A percentile compares a stretch with the other conserved stretches of the same genome.
Evolutionary conservation across 2,329 filamentous ascomycete species (phyloP).

Genomic region (Fusarium sp.): DNA sequence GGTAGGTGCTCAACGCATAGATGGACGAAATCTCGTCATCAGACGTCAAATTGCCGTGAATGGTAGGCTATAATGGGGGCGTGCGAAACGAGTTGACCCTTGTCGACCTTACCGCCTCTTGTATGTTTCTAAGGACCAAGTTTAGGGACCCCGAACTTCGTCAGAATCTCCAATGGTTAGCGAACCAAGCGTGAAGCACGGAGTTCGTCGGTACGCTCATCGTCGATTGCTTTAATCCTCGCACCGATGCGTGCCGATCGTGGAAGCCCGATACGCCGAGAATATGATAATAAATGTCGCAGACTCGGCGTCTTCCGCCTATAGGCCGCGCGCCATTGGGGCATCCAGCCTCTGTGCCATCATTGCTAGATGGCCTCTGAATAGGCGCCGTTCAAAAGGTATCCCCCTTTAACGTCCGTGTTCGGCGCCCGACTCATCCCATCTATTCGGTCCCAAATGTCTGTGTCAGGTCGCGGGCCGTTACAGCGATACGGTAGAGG

Average conservation of each 20-base stretch:
- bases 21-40: slow-evolving; percentile 12
- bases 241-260: slow-evolving; percentile 32
- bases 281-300: slow-evolving; percentile 21
- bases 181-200: background rate
- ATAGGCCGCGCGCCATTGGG: slow-evolving; percentile 20
- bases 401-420: slow-evolving; percentile 29
- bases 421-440: slow-evolving; percentile 28
- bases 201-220: slow-evolving; percentile 18
- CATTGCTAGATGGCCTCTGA: slow-evolving; percentile 10
- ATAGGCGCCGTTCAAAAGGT: slow-evolving; percentile 3
- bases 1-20: slow-evolving; percentile 6
- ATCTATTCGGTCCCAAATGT: slow-evolving; percentile 16
- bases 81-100: slow-evolving; percentile 14
- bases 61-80: slow-evolving; percentile 5
- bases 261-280: slow-evolving; percentile 5
- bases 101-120: slow-evolving; percentile 25
- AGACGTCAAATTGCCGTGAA: background rate
- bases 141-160: background rate
- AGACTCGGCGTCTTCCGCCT: slow-evolving; percentile 30
- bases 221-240: slow-evolving; percentile 20
- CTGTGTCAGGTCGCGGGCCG: slow-evolving; percentile 33
- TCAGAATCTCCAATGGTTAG: slow-evolving; percentile 8
- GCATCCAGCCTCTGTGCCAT: slow-evolving; percentile 16
- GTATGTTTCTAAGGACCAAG: background rate
- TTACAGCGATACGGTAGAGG: slow-evolving; percentile 25